Percentiles rank a stretch among this genome's conserved stretches.
These are phyloP conservation scores for Apium graveolens DNA, from an alignment of 129 eudicot species.

Conservation along the genomic window DNA sequence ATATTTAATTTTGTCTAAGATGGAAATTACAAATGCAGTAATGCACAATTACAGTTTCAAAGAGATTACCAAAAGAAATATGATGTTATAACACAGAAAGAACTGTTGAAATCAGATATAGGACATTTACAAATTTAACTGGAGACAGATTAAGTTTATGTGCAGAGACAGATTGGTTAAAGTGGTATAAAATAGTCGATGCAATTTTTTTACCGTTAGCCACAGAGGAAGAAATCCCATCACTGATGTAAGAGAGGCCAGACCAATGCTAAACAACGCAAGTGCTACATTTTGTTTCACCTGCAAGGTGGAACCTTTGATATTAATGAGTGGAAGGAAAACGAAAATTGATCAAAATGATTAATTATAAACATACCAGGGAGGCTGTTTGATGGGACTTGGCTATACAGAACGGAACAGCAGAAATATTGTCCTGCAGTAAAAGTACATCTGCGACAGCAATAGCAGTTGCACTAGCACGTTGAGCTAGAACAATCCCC, in stretches of 20 bases:
- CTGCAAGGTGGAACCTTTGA: slow-evolving; percentile 28
- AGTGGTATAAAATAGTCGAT: not conserved
- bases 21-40: not conserved
- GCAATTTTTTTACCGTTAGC: slow-evolving; percentile 64
- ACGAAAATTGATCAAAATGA: not conserved
- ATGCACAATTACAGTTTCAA: not conserved
- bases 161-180: not conserved
- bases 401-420: slow-evolving; percentile 86
- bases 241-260: slow-evolving; percentile 96
- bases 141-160: not conserved
- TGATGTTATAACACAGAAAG: not conserved
- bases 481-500: slow-evolving; percentile 90
- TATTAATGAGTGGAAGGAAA: not conserved
- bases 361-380: slow-evolving; percentile 41
- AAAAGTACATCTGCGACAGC: slow-evolving; percentile 94
- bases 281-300: slow-evolving; percentile 89
- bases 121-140: not conserved
- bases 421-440: slow-evolving; percentile 84
- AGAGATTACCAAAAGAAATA: not conserved
- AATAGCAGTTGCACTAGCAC: slow-evolving; percentile 98
- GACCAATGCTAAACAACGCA: slow-evolving; percentile 74
- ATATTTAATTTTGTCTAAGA: not conserved
- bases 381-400: slow-evolving; percentile 85
- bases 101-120: not conserved
- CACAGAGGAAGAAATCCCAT: slow-evolving; percentile 93